phyloP scores from a whole-genome alignment of 2,329 filamentous ascomycete species.

The Sarocladium kiliense region DNA sequence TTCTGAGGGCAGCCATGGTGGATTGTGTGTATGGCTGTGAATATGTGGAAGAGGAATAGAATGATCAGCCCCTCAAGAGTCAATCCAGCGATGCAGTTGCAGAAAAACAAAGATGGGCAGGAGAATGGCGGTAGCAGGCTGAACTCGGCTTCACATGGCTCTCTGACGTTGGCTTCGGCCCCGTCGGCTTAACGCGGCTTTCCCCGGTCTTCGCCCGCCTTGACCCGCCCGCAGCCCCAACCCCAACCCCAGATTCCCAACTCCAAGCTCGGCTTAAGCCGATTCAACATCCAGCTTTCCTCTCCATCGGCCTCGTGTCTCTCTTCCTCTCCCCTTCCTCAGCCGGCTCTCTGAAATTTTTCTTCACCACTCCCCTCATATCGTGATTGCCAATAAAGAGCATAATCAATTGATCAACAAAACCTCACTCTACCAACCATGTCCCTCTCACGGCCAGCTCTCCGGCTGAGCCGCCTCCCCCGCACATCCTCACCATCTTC shows the following conservation, averaged over 20 bases:
- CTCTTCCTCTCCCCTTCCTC: slow-evolving; percentile 1
- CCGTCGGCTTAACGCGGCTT: slow-evolving; percentile 40
- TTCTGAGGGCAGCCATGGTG: slow-evolving; percentile 14
- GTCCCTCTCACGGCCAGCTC: slow-evolving; percentile 41
- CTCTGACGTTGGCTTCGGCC: background rate
- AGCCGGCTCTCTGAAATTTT: background rate
- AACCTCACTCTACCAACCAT: slow-evolving; percentile 24
- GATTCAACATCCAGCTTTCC: slow-evolving; percentile 7
- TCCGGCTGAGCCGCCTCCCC: slow-evolving; percentile 28
- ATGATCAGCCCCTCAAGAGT: too few relatives aligned
- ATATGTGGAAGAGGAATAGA: background rate
- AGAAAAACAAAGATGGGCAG: too few relatives aligned
- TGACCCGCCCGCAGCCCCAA: background rate
- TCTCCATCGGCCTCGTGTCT: background rate
- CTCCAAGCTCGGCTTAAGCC: slow-evolving; percentile 12
- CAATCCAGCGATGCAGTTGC: too few relatives aligned
- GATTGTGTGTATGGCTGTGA: background rate
- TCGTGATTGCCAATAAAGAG: too few relatives aligned
- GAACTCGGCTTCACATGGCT: background rate
- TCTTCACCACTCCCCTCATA: background rate
- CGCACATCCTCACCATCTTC: background rate
- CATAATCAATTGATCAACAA: too few relatives aligned
- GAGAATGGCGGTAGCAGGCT: background rate
- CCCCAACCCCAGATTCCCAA: slow-evolving; percentile 13
- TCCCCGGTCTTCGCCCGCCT: slow-evolving; percentile 25